A percentile compares a stretch with the other conserved stretches of the same genome.
Evolutionary conservation across 2,329 filamentous ascomycete species (phyloP).

Genomic region (Fusarium phyllophilum): DNA sequence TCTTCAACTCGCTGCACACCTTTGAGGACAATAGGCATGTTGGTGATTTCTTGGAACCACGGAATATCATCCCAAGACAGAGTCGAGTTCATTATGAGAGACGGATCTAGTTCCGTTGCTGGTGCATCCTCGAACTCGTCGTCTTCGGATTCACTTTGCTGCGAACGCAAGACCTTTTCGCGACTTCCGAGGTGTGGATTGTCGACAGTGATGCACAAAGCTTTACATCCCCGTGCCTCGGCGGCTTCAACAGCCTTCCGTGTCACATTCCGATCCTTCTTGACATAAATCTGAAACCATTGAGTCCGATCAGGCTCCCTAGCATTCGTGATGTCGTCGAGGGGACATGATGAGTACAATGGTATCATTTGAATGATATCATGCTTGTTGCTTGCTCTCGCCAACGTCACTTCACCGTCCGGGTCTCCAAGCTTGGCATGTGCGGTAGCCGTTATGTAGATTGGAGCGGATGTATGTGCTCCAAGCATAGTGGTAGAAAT

Average conservation of each 20-base stretch:
- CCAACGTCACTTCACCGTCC: conserved; percentile 8
- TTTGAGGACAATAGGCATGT: conserved; percentile 94
- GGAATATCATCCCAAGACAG: conserved; percentile 92
- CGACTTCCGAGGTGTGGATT: conserved; percentile 24
- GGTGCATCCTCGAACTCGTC: conserved; percentile 15
- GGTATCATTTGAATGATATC: conserved; percentile 26
- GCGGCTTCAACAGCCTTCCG: conserved; percentile 14
- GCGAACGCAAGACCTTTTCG: conserved; percentile 8
- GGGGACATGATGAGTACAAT: conserved; percentile 9
- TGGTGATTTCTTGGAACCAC: conserved; percentile 89
- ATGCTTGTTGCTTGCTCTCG: conserved; percentile 13
- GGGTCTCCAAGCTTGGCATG: conserved; percentile 21
- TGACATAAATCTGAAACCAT: conserved; percentile 28
- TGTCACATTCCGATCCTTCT: conserved; percentile 7
- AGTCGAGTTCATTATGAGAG: conserved; percentile 66
- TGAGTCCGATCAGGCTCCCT: background rate
- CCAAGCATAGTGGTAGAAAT: conserved; percentile 15
- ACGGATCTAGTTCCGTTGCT: conserved; percentile 24
- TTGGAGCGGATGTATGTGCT: background rate
- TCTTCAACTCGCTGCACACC: conserved; percentile 96
- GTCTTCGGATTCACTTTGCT: background rate
- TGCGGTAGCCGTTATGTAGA: conserved; percentile 23
- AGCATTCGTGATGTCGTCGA: background rate
- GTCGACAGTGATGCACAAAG: conserved; percentile 24
- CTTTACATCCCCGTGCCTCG: conserved; percentile 8